Conservation (phyloP, 1,284 basidiomycete genomes). For the Rhodotorula mucilaginosa region DNA sequence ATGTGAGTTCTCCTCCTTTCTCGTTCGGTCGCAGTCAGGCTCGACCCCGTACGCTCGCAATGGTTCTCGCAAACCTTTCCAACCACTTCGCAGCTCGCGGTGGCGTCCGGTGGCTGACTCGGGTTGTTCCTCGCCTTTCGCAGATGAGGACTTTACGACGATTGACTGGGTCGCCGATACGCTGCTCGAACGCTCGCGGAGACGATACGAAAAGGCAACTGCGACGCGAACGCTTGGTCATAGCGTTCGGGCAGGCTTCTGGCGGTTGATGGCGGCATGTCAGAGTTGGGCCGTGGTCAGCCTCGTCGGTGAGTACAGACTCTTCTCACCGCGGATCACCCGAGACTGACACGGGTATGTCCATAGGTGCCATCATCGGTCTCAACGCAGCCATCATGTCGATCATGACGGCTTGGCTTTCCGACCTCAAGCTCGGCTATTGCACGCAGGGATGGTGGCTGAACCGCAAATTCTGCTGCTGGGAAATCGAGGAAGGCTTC, state of each 20-base stretch:
- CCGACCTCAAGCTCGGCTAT: slow-evolving; percentile 95
- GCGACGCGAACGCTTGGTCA: slow-evolving; percentile 56
- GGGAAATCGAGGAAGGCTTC: slow-evolving; percentile 75
- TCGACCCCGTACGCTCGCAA: too few species aligned
- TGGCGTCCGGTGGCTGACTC: background rate
- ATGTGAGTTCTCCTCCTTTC: slow-evolving; percentile 12
- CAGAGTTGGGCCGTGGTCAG: slow-evolving; percentile 74
- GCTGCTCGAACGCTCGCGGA: slow-evolving; percentile 74
- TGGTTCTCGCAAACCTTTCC: too few species aligned
- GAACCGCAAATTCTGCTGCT: slow-evolving; percentile 96
- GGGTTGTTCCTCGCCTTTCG: background rate
- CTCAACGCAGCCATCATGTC: slow-evolving; percentile 91
- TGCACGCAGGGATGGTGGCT: slow-evolving; percentile 98
- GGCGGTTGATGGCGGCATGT: slow-evolving; percentile 61
- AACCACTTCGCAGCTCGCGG: too few species aligned
- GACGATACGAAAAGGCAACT: slow-evolving; percentile 61
- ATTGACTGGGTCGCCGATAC: slow-evolving; percentile 95
- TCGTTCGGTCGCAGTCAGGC: too few species aligned
- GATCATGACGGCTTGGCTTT: slow-evolving; percentile 96
- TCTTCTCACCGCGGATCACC: background rate
- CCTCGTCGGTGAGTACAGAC: slow-evolving; percentile 68
- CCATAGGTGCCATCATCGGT: slow-evolving; percentile 80
- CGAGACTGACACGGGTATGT: background rate
- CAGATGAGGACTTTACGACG: slow-evolving; percentile 69
- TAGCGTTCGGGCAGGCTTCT: slow-evolving; percentile 58